Conservation (phyloP, 768 basidiomycete genomes). For the Infundibulicybe gibba region DNA sequence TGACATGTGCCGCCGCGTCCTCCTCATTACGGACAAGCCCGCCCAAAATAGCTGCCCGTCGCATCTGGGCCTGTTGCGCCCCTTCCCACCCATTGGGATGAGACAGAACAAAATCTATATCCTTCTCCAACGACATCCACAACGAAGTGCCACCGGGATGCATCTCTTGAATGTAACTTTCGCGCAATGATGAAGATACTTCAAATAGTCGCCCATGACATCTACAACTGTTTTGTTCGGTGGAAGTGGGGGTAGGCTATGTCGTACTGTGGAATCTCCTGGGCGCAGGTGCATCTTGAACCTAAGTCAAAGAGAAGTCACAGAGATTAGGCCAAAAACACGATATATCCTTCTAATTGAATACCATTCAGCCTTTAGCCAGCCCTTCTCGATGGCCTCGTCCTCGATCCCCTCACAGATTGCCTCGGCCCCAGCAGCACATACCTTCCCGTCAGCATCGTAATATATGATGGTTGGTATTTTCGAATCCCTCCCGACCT, state of each 20-base stretch:
- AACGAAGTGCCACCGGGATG: constrained; percentile 36
- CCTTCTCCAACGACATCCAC: constrained; percentile 35
- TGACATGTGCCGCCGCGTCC: constrained; percentile 32
- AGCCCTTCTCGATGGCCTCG: constrained; percentile 40
- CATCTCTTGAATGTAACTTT: constrained; percentile 40
- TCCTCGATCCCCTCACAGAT: constrained; percentile 34
- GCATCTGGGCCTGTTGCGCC: constrained; percentile 44
- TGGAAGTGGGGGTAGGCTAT: constrained; percentile 35
- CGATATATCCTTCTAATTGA: constrained; percentile 18
- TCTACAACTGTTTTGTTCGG: constrained; percentile 34
- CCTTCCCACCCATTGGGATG: constrained; percentile 59
- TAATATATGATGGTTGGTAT: constrained; percentile 49
- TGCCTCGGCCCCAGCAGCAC: constrained; percentile 48
- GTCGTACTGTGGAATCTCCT: neutral
- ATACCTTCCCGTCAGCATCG: constrained; percentile 32
- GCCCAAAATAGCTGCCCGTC: constrained; percentile 39
- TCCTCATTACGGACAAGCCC: constrained; percentile 35
- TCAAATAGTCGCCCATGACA: constrained; percentile 46
- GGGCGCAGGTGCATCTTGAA: constrained; percentile 33
- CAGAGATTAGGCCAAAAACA: neutral
- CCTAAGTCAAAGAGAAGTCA: too few relatives aligned
- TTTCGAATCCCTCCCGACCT: constrained; percentile 43
- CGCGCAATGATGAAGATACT: constrained; percentile 41
- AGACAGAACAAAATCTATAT: constrained; percentile 36
- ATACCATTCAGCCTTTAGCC: constrained; percentile 49